phyloP scores from a whole-genome alignment of 345 rosid species.

The Boechera stricta region DNA sequence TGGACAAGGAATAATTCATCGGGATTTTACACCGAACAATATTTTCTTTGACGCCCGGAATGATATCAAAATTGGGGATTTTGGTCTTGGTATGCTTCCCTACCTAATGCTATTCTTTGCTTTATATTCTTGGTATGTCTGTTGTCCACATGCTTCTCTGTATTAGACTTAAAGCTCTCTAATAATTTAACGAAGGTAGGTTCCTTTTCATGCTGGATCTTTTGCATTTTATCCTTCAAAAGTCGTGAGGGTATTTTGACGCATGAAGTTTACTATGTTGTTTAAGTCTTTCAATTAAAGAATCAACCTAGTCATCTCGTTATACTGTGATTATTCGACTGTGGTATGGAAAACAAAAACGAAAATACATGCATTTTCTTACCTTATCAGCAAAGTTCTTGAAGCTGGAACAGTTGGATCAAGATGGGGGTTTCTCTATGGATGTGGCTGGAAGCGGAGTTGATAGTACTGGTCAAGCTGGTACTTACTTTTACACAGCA shows the following conservation, averaged over 20 bases:
- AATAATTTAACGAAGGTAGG: conserved; percentile 11
- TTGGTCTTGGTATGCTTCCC: conserved; percentile 78
- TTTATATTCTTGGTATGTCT: conserved; percentile 19
- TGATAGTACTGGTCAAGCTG: conserved; percentile 93
- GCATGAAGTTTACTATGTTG: conserved; percentile 8
- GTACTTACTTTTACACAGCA: conserved; percentile 95
- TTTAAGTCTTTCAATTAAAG: conserved; percentile 20
- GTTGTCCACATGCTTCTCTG: conserved; percentile 10
- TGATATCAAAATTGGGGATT: conserved; percentile 96
- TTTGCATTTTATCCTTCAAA: conserved; percentile 8
- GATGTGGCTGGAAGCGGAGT: conserved; percentile 75
- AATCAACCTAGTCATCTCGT: conserved; percentile 7
- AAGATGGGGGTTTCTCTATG: conserved; percentile 60
- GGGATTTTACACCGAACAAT: conserved; percentile 93
- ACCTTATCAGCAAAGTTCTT: conserved; percentile 80
- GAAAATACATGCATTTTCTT: conserved; percentile 23
- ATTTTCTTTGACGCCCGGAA: conserved; percentile 95
- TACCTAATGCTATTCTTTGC: conserved; percentile 32
- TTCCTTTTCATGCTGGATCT: conserved; percentile 27
- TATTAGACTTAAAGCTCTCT: conserved; percentile 15
- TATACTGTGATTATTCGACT: conserved; percentile 15
- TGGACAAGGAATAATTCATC: conserved; percentile 97
- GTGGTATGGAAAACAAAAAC: conserved; percentile 11
- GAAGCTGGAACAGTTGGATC: conserved; percentile 94
- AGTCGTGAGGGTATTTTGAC: conserved; percentile 11